phyloP scores from a whole-genome alignment of 2,329 filamentous ascomycete genomes.

The Aschersonia sp. region DNA sequence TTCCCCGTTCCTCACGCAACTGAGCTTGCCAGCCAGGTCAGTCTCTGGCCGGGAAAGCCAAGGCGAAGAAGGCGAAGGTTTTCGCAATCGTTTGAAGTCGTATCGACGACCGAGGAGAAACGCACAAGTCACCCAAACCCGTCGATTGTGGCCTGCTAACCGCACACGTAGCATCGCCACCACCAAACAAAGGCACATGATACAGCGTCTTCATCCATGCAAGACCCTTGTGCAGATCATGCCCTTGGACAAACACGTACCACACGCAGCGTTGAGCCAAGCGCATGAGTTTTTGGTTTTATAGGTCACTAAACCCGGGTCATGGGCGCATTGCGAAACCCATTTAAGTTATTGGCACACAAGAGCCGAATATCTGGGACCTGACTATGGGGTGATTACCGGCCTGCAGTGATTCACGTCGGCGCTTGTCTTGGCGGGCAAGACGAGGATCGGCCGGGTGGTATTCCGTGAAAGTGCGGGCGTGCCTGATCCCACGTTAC shows the following conservation, averaged over 20 bases:
- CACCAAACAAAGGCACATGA: not conserved
- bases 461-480: not conserved
- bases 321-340: too few species aligned
- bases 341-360: too few species aligned
- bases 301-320: not conserved
- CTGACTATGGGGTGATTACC: too few species aligned
- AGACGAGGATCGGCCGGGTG: too few species aligned
- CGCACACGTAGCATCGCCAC: not conserved
- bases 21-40: too few species aligned
- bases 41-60: not conserved
- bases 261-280: not conserved
- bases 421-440: too few species aligned
- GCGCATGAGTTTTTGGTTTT: not conserved
- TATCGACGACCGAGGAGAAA: not conserved
- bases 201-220: not conserved
- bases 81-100: not conserved
- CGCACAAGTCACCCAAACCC: not conserved
- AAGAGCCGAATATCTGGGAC: too few species aligned
- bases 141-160: not conserved
- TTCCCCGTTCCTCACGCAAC: too few species aligned
- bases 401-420: too few species aligned
- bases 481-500: not conserved
- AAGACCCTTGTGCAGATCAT: not conserved
- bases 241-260: not conserved
- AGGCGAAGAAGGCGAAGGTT: not conserved